Conservation (phyloP, 2,329 filamentous ascomycete species). For the Ophidiomyces ophidiicola region DNA sequence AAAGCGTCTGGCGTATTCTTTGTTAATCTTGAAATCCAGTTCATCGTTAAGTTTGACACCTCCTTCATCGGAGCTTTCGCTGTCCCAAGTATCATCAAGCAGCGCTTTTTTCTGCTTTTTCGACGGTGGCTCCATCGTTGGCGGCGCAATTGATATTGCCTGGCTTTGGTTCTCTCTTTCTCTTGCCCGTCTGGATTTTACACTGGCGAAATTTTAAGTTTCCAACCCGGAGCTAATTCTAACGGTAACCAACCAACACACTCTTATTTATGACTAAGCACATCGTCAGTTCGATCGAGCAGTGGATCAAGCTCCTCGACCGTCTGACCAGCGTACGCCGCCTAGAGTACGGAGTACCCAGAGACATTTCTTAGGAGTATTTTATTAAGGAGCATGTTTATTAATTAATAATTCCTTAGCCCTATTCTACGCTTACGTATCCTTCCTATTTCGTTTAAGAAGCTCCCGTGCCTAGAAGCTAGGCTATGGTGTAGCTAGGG, state of each 20-base stretch:
- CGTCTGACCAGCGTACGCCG: too few species aligned
- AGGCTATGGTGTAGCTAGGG: conserved; percentile 22
- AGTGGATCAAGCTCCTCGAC: too few species aligned
- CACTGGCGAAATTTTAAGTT: conserved; percentile 3
- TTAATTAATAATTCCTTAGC: background rate
- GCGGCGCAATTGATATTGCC: background rate
- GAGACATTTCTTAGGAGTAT: conserved; percentile 1
- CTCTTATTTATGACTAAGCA: conserved; percentile 9
- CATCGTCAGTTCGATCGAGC: too few species aligned
- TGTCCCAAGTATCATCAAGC: conserved; percentile 30
- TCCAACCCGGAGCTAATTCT: conserved; percentile 5
- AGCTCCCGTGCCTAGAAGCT: too few species aligned
- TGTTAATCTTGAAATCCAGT: conserved; percentile 63
- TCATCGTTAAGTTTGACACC: conserved; percentile 21
- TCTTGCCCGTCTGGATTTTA: background rate
- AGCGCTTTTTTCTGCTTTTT: conserved; percentile 33
- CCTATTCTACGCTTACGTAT: background rate
- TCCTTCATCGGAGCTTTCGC: conserved; percentile 31
- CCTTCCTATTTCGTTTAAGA: background rate
- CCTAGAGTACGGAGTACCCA: too few species aligned
- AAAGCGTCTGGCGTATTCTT: conserved; percentile 77
- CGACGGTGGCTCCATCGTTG: conserved; percentile 31
- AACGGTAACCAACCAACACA: conserved; percentile 1
- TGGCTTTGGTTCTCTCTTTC: background rate
- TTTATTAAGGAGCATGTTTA: background rate